Evolutionary conservation across 208 protist genomes (phyloP).

Genomic region (Histomonas meleagridis): DNA sequence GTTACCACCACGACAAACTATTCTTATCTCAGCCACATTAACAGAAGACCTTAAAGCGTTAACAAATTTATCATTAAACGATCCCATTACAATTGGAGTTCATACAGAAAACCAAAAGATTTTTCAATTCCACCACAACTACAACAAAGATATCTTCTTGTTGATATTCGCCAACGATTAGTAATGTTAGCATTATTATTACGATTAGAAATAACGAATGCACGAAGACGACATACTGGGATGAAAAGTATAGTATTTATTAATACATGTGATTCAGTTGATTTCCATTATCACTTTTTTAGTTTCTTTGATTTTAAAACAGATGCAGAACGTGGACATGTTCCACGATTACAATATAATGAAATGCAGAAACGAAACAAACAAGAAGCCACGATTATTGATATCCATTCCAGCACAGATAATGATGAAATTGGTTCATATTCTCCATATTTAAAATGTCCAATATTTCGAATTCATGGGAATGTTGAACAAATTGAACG

Average conservation of each 20-base stretch:
- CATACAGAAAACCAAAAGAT: neutral
- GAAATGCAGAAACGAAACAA: too few species aligned
- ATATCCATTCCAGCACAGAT: neutral
- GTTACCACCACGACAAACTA: neutral
- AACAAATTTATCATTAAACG: neutral
- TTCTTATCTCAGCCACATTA: neutral
- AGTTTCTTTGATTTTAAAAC: too few species aligned
- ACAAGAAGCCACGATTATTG: neutral
- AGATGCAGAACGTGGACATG: too few species aligned
- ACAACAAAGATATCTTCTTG: neutral
- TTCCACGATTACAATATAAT: too few species aligned
- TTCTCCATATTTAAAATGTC: neutral
- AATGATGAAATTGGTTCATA: too few species aligned
- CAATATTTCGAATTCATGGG: conserved; percentile 76
- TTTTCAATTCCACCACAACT: neutral
- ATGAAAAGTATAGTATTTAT: too few species aligned
- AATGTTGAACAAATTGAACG: conserved; percentile 79
- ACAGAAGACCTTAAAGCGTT: neutral
- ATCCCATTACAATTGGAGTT: neutral
- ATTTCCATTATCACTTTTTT: too few species aligned
- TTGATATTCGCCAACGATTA: too few species aligned
- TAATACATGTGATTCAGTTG: too few species aligned
- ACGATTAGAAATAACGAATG: too few species aligned
- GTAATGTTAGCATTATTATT: too few species aligned
- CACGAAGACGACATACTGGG: too few species aligned